phyloP scores from a whole-genome alignment of 306 rosid species.

The Fragaria vesca region DNA sequence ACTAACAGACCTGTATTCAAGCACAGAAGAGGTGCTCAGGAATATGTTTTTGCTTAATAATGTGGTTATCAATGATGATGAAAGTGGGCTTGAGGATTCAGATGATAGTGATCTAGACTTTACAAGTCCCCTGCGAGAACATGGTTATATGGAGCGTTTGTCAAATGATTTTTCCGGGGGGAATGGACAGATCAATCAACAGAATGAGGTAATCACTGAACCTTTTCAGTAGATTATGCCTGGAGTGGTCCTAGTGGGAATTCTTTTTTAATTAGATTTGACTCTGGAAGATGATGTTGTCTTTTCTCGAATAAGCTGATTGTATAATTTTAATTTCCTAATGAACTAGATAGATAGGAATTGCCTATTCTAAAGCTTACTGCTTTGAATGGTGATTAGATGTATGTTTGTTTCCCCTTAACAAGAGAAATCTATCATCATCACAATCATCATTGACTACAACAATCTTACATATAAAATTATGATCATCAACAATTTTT shows the following conservation, averaged over 20 bases:
- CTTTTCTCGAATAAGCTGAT: neutral
- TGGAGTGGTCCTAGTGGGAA: neutral
- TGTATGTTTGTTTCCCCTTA: neutral
- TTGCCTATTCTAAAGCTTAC: neutral
- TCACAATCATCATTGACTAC: neutral
- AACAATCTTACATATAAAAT: neutral
- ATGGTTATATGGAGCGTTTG: constrained; percentile 30
- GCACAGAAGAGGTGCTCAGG: constrained; percentile 41
- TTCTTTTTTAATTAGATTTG: neutral
- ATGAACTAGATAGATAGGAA: neutral
- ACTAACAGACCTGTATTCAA: constrained; percentile 35
- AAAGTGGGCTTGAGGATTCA: constrained; percentile 61
- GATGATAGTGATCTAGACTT: constrained; percentile 58
- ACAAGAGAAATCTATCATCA: neutral
- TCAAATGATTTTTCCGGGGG: constrained; percentile 41
- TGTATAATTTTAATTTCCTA: neutral
- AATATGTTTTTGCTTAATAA: constrained; percentile 46
- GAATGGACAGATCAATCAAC: constrained; percentile 40
- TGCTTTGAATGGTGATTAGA: neutral
- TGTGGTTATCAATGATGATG: constrained; percentile 41
- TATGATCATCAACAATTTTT: neutral
- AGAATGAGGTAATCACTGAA: constrained; percentile 50
- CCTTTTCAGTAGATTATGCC: neutral
- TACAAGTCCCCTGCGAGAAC: constrained; percentile 37
- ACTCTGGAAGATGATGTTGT: neutral